phyloP scores from a whole-genome alignment of 106 monocot genomes.

The Dendrobium catenatum region DNA sequence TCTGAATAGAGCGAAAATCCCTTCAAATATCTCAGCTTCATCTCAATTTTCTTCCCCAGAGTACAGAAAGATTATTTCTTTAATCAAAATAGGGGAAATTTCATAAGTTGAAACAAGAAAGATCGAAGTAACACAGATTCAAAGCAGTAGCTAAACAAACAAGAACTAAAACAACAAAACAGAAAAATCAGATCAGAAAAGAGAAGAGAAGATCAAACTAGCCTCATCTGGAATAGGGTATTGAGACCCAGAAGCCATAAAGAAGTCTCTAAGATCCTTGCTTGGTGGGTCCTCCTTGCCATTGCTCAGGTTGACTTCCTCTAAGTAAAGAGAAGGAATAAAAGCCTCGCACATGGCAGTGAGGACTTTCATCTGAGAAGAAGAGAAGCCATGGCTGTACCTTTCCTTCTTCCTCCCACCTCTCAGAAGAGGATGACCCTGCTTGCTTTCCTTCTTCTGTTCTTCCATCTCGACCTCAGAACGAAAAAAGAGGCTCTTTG shows the following conservation, averaged over 20 bases:
- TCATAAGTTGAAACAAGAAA: too few relatives aligned
- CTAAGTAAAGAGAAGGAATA: constrained; percentile 43
- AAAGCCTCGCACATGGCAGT: constrained; percentile 69
- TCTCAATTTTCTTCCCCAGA: too few relatives aligned
- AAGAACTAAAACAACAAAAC: background rate
- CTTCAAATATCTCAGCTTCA: too few relatives aligned
- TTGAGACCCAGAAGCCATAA: constrained; percentile 42
- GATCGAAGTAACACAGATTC: too few relatives aligned
- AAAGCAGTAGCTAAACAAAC: background rate
- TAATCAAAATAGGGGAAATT: too few relatives aligned
- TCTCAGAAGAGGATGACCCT: constrained; percentile 59
- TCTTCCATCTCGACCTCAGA: background rate
- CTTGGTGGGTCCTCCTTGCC: constrained; percentile 32
- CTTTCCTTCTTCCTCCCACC: constrained; percentile 23
- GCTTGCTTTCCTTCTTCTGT: constrained; percentile 6
- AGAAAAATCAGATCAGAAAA: background rate
- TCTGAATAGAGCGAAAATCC: too few relatives aligned
- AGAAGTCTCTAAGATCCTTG: constrained; percentile 53
- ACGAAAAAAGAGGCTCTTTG: too few relatives aligned
- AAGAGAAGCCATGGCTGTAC: constrained; percentile 48
- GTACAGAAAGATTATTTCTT: too few relatives aligned
- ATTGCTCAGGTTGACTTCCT: constrained; percentile 13
- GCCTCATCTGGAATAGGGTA: constrained; percentile 71
- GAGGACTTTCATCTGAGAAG: constrained; percentile 39
- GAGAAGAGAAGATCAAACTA: background rate